These are phyloP conservation scores for Fusarium sp. DNA, from an alignment of 2,329 filamentous ascomycete species.

Conservation along the genomic window DNA sequence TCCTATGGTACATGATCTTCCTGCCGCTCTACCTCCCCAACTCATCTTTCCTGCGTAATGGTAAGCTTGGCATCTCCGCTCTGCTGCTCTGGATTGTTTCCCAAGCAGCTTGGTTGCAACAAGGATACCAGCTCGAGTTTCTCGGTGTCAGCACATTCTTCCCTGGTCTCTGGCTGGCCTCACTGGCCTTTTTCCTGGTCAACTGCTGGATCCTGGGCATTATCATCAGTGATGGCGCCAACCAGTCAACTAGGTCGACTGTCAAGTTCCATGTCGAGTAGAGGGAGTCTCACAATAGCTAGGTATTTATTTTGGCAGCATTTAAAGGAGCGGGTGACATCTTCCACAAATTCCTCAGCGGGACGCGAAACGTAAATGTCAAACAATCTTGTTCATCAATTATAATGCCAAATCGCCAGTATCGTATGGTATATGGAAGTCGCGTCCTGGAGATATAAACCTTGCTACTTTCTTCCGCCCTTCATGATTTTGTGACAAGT, in stretches of 20 bases:
- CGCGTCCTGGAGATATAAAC: slow-evolving; percentile 15
- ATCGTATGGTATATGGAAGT: slow-evolving; percentile 44
- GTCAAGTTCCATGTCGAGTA: slow-evolving; percentile 45
- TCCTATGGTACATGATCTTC: slow-evolving; percentile 97
- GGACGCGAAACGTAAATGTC: background rate
- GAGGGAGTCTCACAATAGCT: background rate
- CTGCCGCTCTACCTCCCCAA: slow-evolving; percentile 88
- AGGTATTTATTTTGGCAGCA: background rate
- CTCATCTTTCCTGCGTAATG: slow-evolving; percentile 76
- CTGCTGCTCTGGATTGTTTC: slow-evolving; percentile 78
- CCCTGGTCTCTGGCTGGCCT: slow-evolving; percentile 82
- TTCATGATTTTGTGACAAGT: slow-evolving; percentile 33
- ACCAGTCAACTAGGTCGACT: background rate
- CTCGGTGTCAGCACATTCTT: slow-evolving; percentile 85
- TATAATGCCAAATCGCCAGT: slow-evolving; percentile 31
- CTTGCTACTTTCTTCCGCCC: slow-evolving; percentile 21
- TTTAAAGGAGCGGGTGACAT: background rate
- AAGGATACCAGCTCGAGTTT: slow-evolving; percentile 82
- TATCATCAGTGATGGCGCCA: slow-evolving; percentile 74
- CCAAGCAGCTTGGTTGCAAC: slow-evolving; percentile 82
- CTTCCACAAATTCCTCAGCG: background rate
- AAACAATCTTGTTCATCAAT: slow-evolving; percentile 28
- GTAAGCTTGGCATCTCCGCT: slow-evolving; percentile 72
- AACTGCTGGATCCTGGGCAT: slow-evolving; percentile 91
- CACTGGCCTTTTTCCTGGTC: slow-evolving; percentile 82